Base-by-base conservation (phyloP, 257 asterid genomes). In the Knoxia roxburghii region DNA sequence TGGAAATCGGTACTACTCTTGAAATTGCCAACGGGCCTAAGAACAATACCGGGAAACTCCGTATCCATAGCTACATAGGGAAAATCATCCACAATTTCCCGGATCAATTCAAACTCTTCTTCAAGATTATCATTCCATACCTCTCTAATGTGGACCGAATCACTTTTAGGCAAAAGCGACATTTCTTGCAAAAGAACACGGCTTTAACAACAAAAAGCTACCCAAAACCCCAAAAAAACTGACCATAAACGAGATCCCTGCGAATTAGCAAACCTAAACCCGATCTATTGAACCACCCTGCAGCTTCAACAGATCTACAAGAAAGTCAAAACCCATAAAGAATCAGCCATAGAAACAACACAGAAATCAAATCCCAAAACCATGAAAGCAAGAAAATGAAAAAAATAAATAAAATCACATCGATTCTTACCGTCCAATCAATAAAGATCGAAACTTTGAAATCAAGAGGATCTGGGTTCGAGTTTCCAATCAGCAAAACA, bases 51-150 rank as follows among this genome's bases (percentile, higher is more conserved):
- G 0, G 91, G 91, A 54, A 88, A 88, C 85, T 88, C 96, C 0
- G 96, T 88, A 65, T 88, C 96, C 96, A 88, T 88, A 18, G 96
- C 96, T 27, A 88, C 67, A 53, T 76, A 88, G 0, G 96, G 94
- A 66, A 79, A 84, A 0, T 79, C 82, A 73, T 88, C 96, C 8
- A 88, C 88, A 13, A 88, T 65, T 37, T 80, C 84, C 3, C 89
- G 84, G 68, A 88, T 86, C 76, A 84, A 62, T 11, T 75, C 83
- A 15, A 88, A 79, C 77, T 86, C 96, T 67, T 88, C 82, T 33
- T 86, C 96, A 69, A 88, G 76, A 63, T 86, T 88, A 52, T 84
- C 87, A 18, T 77, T 81, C 96, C 94, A 88, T 45, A 88, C 91
- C 75, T 88, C 94, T 66, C 96, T 78, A 72, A 88, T 86, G 35